Evolutionary conservation across 495 filamentous ascomycete genomes (phyloP).

Genomic region (Mytilinidion resinicola): DNA sequence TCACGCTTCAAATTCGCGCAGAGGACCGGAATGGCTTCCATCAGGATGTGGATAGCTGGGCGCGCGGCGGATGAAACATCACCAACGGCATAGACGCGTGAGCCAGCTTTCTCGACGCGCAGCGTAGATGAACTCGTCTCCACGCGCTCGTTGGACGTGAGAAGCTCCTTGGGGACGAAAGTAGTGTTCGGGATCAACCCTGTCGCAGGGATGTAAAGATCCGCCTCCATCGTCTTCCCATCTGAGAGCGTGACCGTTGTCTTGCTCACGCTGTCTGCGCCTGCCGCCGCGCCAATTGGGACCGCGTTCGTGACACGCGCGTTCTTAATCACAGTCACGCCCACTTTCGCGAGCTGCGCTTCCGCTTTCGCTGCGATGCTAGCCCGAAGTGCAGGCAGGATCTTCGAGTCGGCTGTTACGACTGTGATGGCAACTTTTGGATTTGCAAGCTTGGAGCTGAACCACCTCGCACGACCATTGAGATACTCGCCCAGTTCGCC

Average conservation of each 20-base stretch:
- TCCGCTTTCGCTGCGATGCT: constrained; percentile 39
- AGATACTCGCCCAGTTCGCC: constrained; percentile 42
- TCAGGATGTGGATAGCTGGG: constrained; percentile 39
- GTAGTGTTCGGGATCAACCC: constrained; percentile 43
- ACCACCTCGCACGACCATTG: constrained; percentile 23
- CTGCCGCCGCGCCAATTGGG: constrained; percentile 21
- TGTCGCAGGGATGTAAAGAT: constrained; percentile 47
- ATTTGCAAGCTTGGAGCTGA: constrained; percentile 14
- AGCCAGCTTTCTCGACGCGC: constrained; percentile 42
- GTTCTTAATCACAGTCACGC: constrained; percentile 43
- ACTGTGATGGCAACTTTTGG: constrained; percentile 41
- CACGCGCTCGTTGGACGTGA: constrained; percentile 36
- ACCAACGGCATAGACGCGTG: constrained; percentile 44
- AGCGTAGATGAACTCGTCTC: constrained; percentile 40
- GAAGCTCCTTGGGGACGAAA: constrained; percentile 37
- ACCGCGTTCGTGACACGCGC: constrained; percentile 19
- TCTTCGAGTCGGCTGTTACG: constrained; percentile 34
- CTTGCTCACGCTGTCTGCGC: constrained; percentile 10
- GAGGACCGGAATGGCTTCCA: constrained; percentile 39
- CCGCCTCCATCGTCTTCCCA: constrained; percentile 37
- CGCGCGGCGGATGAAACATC: constrained; percentile 33
- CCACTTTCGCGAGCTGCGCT: constrained; percentile 37
- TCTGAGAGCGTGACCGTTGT: constrained; percentile 31
- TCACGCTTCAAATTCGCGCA: constrained; percentile 44
- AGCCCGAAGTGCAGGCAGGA: constrained; percentile 42